A percentile compares a stretch with the other conserved stretches of the same genome.
Evolutionary conservation across 1,284 basidiomycete genomes (phyloP).

Genomic region (Leccinum subrobustum): DNA sequence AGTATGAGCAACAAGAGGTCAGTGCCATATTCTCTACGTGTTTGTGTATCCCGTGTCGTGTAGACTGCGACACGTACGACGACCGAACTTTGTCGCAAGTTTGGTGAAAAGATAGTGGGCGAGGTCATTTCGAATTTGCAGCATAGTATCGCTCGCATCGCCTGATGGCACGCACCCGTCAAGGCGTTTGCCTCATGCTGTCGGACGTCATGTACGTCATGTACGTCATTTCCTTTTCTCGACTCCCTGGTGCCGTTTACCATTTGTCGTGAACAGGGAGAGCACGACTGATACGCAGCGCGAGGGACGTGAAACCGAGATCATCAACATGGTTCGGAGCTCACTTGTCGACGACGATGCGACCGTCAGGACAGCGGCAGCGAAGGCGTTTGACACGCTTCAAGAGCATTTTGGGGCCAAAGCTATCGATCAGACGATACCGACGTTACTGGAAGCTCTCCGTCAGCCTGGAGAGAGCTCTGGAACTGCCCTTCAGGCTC

Average conservation of each 20-base stretch:
- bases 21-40: constrained; percentile 1
- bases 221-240: constrained; percentile 39
- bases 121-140: constrained; percentile 84
- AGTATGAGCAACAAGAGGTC: constrained; percentile 91
- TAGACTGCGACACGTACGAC: constrained; percentile 87
- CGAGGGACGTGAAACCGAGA: constrained; percentile 88
- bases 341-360: constrained; percentile 89
- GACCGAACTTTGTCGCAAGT: constrained; percentile 91
- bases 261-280: constrained; percentile 46
- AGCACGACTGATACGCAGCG: constrained; percentile 85
- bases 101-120: constrained; percentile 89
- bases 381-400: constrained; percentile 90
- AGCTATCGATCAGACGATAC: constrained; percentile 96
- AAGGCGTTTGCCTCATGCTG: constrained; percentile 88
- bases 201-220: constrained; percentile 93
- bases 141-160: constrained; percentile 64
- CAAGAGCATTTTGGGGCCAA: constrained; percentile 89
- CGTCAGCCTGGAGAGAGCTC: constrained; percentile 88
- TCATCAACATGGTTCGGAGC: constrained; percentile 82
- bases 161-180: constrained; percentile 73
- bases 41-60: not conserved
- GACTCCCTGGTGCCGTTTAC: not conserved
- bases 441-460: constrained; percentile 91
- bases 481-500: constrained; percentile 91
- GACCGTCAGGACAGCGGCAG: constrained; percentile 89